A percentile compares a stretch with the other conserved stretches of the same genome.
These are phyloP conservation scores for Tricholoma terreum DNA, from an alignment of 768 basidiomycete genomes.

Conservation along the genomic window DNA sequence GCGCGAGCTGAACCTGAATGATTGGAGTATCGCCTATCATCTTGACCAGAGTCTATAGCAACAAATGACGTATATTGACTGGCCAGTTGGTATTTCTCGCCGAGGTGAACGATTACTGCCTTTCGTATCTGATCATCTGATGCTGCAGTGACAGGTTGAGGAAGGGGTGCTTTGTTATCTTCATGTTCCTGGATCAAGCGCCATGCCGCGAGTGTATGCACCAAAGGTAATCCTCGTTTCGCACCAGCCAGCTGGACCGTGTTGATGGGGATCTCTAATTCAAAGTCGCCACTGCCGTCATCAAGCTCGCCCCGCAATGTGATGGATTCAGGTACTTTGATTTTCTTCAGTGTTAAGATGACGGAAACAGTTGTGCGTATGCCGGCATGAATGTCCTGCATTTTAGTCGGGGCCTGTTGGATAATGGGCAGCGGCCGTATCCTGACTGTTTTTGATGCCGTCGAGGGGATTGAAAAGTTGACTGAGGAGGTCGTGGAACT, in stretches of 20 bases:
- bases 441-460: conserved; percentile 17
- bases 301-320: conserved; percentile 33
- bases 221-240: conserved; percentile 30
- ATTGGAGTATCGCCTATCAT: conserved; percentile 4
- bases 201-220: conserved; percentile 57
- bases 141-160: conserved; percentile 22
- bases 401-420: conserved; percentile 34
- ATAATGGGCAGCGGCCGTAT: conserved; percentile 25
- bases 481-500: conserved; percentile 12
- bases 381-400: conserved; percentile 34
- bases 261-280: conserved; percentile 29
- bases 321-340: conserved; percentile 29
- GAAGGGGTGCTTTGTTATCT: conserved; percentile 32
- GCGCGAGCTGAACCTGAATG: background rate
- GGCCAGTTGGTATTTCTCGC: conserved; percentile 48
- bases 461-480: conserved; percentile 14
- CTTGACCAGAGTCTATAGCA: conserved; percentile 41
- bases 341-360: conserved; percentile 28
- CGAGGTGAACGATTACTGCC: conserved; percentile 48
- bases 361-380: conserved; percentile 33
- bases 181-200: conserved; percentile 52
- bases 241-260: conserved; percentile 31
- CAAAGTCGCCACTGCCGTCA: conserved; percentile 28
- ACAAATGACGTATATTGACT: conserved; percentile 57
- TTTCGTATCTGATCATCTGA: conserved; percentile 35